Percentiles rank a stretch among this genome's conserved stretches.
Evolutionary conservation across 345 rosid genomes (phyloP).

Genomic region (Eucalyptus cladocalyx): DNA sequence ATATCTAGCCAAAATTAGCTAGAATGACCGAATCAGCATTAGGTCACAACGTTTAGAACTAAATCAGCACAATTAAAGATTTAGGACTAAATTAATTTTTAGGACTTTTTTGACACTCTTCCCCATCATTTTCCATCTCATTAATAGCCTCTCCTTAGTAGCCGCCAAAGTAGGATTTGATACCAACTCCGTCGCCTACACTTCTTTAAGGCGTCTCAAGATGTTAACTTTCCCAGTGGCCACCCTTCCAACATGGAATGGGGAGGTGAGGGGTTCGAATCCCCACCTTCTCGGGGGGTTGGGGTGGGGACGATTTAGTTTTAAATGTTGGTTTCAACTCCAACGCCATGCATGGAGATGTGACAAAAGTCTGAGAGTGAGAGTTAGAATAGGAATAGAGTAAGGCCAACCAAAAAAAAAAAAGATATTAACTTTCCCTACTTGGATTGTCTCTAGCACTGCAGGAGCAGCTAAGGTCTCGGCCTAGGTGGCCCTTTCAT

Average conservation of each 20-base stretch:
- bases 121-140: not conserved
- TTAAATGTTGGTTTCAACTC: rapidly evolving
- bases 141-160: not conserved
- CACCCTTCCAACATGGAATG: too few species aligned
- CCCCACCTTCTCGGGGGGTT: rapidly evolving
- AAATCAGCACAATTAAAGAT: too few species aligned
- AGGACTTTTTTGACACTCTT: too few species aligned
- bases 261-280: rapidly evolving
- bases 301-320: too few species aligned
- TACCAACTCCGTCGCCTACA: rapidly evolving
- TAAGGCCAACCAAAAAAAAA: too few species aligned
- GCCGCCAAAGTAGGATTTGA: not conserved
- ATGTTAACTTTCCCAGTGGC: not conserved
- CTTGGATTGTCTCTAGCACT: not conserved
- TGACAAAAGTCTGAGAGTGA: rapidly evolving
- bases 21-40: rapidly evolving
- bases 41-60: too few species aligned
- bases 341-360: rapidly evolving
- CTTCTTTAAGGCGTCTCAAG: not conserved
- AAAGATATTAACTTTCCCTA: not conserved
- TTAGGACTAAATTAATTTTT: too few species aligned
- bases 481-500: not conserved
- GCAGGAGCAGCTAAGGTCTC: not conserved
- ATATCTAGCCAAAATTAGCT: too few species aligned
- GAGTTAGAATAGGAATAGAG: too few species aligned